Evolutionary conservation across 352 stramenopile species (phyloP), one percentile per base, ranked within the genome.

Genomic region (Globisporangium yorkense): DNA sequence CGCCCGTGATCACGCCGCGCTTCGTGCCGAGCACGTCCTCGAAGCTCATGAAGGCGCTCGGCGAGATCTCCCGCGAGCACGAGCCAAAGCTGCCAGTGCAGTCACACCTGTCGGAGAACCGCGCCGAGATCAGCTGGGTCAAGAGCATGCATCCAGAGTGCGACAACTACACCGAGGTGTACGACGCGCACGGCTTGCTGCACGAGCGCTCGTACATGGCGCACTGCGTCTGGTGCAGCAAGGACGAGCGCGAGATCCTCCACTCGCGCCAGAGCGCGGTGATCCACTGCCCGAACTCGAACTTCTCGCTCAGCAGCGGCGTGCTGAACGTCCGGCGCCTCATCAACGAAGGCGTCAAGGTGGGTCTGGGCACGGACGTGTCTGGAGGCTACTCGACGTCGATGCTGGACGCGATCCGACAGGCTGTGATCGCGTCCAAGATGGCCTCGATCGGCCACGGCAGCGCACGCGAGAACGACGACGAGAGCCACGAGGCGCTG

Each of bases 271-370:
- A 86, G 46, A 80, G 83, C 16, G 88, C 74, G 0, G 86, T 98
- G n/a, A 96, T 97, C 18, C 92, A 98, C 66, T 98, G 95, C 66
- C 89, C 95, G 20, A 95, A 97, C 51, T 97, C 87, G 21, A 98
- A 98, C 65, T 97, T 98, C 54, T 97, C 88, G 43, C 85, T 98
- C 54, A 82, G 75, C n/a, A 90, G 86, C 58, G 80, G 88, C 44
- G 79, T 92, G 3, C 54, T 94, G n/a, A 92, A 94, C 57, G 84
- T 94, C 9, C 78, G 83, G 20, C 85, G 72, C 31, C 56, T 85
- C 57, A 66, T 91, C n/a, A 62, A 77, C 57, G 75, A 90, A 63
- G 82, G 84, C 5, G 49, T 90, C 55, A 97, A 96, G 64, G 91
- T 98, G 29, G 95, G 92, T 2, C 70, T 98, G 4, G 95, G 95